phyloP scores from a whole-genome alignment of 2,329 filamentous ascomycete genomes.

The Arachnomyces sp. region DNA sequence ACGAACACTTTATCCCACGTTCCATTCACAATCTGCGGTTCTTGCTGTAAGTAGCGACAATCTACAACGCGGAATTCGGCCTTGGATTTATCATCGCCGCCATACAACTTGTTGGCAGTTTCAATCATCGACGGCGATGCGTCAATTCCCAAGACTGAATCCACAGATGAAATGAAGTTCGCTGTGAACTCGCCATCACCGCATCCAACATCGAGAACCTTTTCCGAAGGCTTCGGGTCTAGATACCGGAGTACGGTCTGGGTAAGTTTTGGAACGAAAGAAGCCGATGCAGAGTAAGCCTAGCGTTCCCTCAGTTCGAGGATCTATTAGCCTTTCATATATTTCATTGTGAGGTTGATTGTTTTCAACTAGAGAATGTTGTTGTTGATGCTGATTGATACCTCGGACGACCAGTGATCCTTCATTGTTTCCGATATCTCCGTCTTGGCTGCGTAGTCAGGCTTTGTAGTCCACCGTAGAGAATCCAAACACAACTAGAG shows the following conservation, averaged over 20 bases:
- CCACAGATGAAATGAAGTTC: constrained; percentile 45
- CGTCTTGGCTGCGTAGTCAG: no score
- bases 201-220: constrained; percentile 57
- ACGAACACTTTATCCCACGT: constrained; percentile 46
- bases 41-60: constrained; percentile 27
- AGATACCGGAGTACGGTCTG: constrained; percentile 53
- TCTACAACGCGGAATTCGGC: constrained; percentile 27
- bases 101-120: constrained; percentile 34
- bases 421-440: constrained; percentile 9
- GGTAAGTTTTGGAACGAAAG: constrained; percentile 57
- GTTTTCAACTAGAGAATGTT: neutral
- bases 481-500: no score
- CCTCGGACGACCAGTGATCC: constrained; percentile 35
- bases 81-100: constrained; percentile 26
- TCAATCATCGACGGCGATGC: constrained; percentile 53
- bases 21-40: constrained; percentile 18
- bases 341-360: neutral
- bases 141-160: constrained; percentile 52
- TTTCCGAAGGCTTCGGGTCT: constrained; percentile 50
- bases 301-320: constrained; percentile 20
- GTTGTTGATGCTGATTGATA: constrained; percentile 12
- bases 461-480: no score
- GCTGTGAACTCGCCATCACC: constrained; percentile 56
- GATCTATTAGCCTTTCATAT: neutral
- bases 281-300: constrained; percentile 55